phyloP scores from a whole-genome alignment of 1,284 basidiomycete genomes.

The Apiotrichum laibachii region DNA sequence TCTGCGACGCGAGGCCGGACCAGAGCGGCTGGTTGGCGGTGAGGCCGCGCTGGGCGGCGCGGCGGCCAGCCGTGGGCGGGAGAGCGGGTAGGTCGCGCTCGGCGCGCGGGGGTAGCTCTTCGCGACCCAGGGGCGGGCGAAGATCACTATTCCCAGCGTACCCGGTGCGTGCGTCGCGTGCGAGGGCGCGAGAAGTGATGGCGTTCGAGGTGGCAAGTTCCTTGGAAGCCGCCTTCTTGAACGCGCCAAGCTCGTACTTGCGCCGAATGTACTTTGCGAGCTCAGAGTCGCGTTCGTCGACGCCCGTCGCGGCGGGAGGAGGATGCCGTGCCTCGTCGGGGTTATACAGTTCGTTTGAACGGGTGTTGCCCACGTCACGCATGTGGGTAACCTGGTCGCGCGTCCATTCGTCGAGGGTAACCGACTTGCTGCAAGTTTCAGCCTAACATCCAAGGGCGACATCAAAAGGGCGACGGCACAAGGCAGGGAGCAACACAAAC shows the following conservation, averaged over 20 bases:
- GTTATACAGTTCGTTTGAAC: constrained; percentile 45
- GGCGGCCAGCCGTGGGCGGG: neutral
- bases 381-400: constrained; percentile 46
- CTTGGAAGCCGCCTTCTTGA: constrained; percentile 27
- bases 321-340: constrained; percentile 45
- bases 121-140: neutral
- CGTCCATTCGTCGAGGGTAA: constrained; percentile 51
- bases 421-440: constrained; percentile 37
- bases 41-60: neutral
- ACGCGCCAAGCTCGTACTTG: constrained; percentile 49
- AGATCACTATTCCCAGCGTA: neutral
- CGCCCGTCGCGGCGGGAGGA: constrained; percentile 35
- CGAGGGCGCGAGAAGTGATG: constrained; percentile 16
- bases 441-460: neutral
- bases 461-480: no score
- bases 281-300: constrained; percentile 47
- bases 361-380: constrained; percentile 42
- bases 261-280: constrained; percentile 47
- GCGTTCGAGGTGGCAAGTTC: constrained; percentile 14
- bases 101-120: constrained; percentile 1
- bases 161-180: constrained; percentile 10
- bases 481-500: neutral
- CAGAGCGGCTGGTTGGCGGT: neutral
- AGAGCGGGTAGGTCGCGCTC: constrained; percentile 10
- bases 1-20: constrained; percentile 7